Evolutionary conservation across 352 stramenopile genomes (phyloP), one percentile per base, ranked within the genome.

Genomic region (Globisporangium acanthophoron): DNA sequence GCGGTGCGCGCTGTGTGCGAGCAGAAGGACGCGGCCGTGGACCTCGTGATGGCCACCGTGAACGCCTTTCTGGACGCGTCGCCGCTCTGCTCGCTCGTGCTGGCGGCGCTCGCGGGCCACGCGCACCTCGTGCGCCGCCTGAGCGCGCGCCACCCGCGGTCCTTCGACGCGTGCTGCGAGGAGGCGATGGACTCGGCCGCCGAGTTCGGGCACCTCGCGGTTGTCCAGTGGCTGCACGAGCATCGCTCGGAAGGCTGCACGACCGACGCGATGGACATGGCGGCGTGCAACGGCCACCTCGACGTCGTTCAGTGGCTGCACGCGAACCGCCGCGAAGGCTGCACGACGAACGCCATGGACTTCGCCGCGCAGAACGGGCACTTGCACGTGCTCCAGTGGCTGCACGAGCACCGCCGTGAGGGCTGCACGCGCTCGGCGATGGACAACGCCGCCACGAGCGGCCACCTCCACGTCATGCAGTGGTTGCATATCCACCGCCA

Each of bases 41-140:
- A 86, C 52, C 66, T 88, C 31, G 69, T 90, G 41, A 56, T 87
- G 56, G 58, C 70, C 18, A 52, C 58, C 16, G 70, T 92, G 40
- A 70, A 87, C 59, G 39, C 52, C 8, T 92, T 85, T 58, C 52
- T 87, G 18, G 81, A 92, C 55, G 20, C 69, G 15, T 88, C 78
- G 6, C 57, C 60, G 35, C 62, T 47, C 35, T 92, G 81, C 72
- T 73, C 59, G 48, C 61, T 88, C 51, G 83, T 75, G 61, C 63
- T 68, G 7, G 81, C 81, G 24, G 68, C 78, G 3, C 62, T 92
- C 13, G 53, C 50, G 2, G 81, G 81, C 21, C 74, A 87, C 41
- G 41, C 78, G 51, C 64, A 75, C 0, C 65, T 92, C 3, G 73
- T 92, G 33, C 58, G 77, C 31, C 87, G 78, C 66, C 63, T 92